Percentiles rank a stretch among this genome's conserved stretches.
Evolutionary conservation across 169 alveolate species (phyloP).

Genomic region (Eimeria falciformis): DNA sequence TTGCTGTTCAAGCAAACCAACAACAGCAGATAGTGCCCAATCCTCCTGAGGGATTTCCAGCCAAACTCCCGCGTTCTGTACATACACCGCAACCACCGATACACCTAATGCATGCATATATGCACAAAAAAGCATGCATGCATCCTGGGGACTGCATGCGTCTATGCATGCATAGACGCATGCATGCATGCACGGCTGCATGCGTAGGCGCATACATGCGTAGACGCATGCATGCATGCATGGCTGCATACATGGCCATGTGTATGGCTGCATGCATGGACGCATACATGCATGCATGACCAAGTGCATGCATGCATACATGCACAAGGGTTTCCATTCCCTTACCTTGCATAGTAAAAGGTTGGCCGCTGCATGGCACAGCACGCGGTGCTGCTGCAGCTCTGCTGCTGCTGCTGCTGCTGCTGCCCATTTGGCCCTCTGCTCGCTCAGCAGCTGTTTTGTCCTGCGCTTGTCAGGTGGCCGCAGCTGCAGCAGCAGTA

Average conservation of each 20-base stretch:
- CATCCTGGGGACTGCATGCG: too few relatives aligned
- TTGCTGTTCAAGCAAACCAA: constrained; percentile 12
- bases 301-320: too few relatives aligned
- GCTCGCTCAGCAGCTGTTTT: constrained; percentile 48
- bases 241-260: too few relatives aligned
- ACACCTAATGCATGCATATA: too few relatives aligned
- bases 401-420: constrained; percentile 51
- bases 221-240: too few relatives aligned
- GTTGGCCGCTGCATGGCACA: constrained; percentile 28
- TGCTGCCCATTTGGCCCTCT: constrained; percentile 20
- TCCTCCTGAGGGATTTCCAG: constrained; percentile 39
- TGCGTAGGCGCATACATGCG: too few relatives aligned
- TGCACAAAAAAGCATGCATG: too few relatives aligned
- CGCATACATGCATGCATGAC: too few relatives aligned
- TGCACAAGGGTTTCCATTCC: too few relatives aligned
- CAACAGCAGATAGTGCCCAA: constrained; percentile 36
- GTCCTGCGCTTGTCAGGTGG: constrained; percentile 33
- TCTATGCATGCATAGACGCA: too few relatives aligned
- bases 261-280: too few relatives aligned
- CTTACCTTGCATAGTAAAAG: constrained; percentile 6
- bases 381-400: constrained; percentile 16
- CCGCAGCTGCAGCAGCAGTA: constrained; percentile 54
- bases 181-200: too few relatives aligned
- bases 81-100: constrained; percentile 11
- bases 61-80: constrained; percentile 40